Evolutionary conservation across 208 protist species (phyloP), one percentile per base, ranked within the genome.

Genomic region (Acanthamoeba castellanii): DNA sequence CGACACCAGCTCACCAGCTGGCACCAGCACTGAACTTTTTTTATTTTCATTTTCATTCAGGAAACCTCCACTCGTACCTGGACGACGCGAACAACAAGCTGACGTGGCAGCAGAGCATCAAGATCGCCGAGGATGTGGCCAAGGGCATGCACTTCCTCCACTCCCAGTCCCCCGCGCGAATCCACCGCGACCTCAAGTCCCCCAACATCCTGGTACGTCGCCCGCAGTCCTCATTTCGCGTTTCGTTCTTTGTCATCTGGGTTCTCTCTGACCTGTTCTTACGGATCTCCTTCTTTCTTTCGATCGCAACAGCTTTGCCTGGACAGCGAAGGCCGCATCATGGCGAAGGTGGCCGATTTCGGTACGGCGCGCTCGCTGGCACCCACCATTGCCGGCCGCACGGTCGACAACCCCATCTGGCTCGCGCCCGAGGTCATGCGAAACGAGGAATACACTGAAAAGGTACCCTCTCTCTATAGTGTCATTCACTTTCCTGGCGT

Each of bases 301-400:
- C 59, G 2, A 9, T 9, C 59, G 1, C 59, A 18, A 8, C 16
- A 92, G 87, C 87, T 92, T 2, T 32, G 81, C 50, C 13, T 34
- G 20, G 87, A 50, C 32, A 70, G 25, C 55, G 76, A 94, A 42
- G 93, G 90, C 1, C 78, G 81, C 25, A 90, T 95, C 57, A 42
- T 55, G 34, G 95, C 95, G 1, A 96, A 96, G 76, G 90, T 96
- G 61, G 95, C 95, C 9, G 95, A 96, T 94, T 96, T 96, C 82
- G 95, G 95, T 78, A 64, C 95, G 0, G 68, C 74, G n/a, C 93
- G 93, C 52, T 94, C 89, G 66, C 94, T 94, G 0, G 93, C 95
- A 0, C 95, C 89, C 9, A 95, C 87, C 18, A 95, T 89, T 32
- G 87, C 87, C 30, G 87, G 87, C 1, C 55, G 87, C 13, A 92